phyloP scores from a whole-genome alignment of 1,284 basidiomycete species.

The Sutorius eximius region DNA sequence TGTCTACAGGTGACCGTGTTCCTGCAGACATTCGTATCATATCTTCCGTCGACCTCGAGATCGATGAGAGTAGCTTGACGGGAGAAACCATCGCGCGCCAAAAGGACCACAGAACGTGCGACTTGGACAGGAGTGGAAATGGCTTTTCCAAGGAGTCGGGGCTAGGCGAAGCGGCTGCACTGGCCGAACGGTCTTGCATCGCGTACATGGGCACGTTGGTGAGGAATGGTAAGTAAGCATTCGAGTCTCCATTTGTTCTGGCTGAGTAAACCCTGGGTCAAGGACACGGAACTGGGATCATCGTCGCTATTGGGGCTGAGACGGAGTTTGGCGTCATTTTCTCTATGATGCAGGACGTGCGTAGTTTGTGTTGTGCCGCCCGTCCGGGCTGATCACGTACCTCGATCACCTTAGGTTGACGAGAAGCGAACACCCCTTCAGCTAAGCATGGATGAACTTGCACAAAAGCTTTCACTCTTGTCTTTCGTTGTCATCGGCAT shows the following conservation, averaged over 20 bases:
- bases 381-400: not conserved
- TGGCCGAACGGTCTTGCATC: constrained; percentile 88
- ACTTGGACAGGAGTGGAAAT: constrained; percentile 14
- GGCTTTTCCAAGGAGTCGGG: constrained; percentile 18
- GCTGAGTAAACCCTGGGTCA: constrained; percentile 6
- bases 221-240: constrained; percentile 65
- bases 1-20: constrained; percentile 91
- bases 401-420: constrained; percentile 60
- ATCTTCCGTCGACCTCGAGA: constrained; percentile 80
- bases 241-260: not conserved
- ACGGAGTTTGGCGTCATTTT: constrained; percentile 98
- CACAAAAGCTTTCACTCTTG: constrained; percentile 85
- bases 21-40: constrained; percentile 91
- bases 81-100: constrained; percentile 86
- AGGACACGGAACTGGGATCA: constrained; percentile 86
- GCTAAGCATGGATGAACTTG: constrained; percentile 94
- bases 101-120: constrained; percentile 65
- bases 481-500: constrained; percentile 93
- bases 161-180: constrained; percentile 55
- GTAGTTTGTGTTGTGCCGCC: constrained; percentile 26
- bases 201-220: constrained; percentile 98
- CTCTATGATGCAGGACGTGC: constrained; percentile 95
- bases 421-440: constrained; percentile 94
- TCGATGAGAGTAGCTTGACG: constrained; percentile 94
- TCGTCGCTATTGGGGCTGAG: constrained; percentile 85